Evolutionary conservation across 2,329 filamentous ascomycete genomes (phyloP).

Genomic region (Aspergillus puulaauensis): DNA sequence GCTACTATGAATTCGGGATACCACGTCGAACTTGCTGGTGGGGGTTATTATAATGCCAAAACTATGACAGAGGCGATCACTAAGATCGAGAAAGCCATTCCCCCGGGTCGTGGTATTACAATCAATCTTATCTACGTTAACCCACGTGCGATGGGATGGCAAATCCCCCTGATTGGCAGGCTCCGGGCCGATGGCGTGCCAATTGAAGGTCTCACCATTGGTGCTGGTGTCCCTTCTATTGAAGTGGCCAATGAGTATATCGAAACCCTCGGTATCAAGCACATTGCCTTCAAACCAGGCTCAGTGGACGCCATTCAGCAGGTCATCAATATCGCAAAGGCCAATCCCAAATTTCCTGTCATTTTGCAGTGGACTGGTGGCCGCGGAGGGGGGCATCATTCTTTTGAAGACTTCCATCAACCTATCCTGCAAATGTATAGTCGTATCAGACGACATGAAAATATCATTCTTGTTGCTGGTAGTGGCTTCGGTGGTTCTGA

Average conservation of each 20-base stretch:
- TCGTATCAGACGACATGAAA: conserved; percentile 78
- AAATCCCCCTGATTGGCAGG: conserved; percentile 79
- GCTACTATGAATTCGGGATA: conserved; percentile 95
- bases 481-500: conserved; percentile 88
- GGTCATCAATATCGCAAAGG: conserved; percentile 88
- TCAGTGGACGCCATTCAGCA: conserved; percentile 84
- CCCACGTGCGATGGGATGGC: conserved; percentile 86
- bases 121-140: conserved; percentile 92
- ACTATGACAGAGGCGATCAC: conserved; percentile 78
- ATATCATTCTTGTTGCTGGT: conserved; percentile 83
- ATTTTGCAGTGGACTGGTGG: conserved; percentile 93
- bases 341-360: conserved; percentile 84
- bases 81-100: conserved; percentile 83
- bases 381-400: conserved; percentile 89
- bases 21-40: conserved; percentile 85
- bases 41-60: conserved; percentile 82
- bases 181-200: conserved; percentile 82
- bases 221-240: conserved; percentile 87
- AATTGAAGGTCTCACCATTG: conserved; percentile 88
- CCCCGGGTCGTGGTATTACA: conserved; percentile 81
- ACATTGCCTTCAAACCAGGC: conserved; percentile 90
- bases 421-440: conserved; percentile 89
- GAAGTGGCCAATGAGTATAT: conserved; percentile 94
- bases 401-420: conserved; percentile 91
- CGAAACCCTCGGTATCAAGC: conserved; percentile 84